Base-by-base conservation (phyloP, 805 yeast species). In the Yarrowia divulgata region DNA sequence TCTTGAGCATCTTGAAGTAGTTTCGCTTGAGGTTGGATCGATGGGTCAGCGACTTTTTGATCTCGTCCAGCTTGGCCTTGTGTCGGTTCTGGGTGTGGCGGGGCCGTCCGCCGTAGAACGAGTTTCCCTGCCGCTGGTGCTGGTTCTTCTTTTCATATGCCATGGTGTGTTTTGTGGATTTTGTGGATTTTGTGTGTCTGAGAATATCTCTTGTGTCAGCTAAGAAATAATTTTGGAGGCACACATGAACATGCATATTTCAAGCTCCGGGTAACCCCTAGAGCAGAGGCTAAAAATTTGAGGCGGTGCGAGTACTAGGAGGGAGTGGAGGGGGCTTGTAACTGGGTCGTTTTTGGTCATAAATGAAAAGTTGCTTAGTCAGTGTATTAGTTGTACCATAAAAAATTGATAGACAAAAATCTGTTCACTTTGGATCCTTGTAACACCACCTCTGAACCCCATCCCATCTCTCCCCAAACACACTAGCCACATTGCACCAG, bases 21-120 rank as follows among this genome's bases (percentile, higher is more conserved):
- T 86, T 87, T 77, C 88, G 90, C 81, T 91, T 86, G 72, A 93
- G 84, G 74, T 95, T 84, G 14, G 97, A 91, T 71, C 92, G 85
- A 75, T 92, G 96, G 0, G 86, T 84, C 72, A 93, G 83, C 13
- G 95, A 89, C 75, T 84, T 85, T 74, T 89, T 88, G 74, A 93
- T 93, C 71, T 92, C 97, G 68, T 85, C 84, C 18, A 80, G 50
- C 58, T 69, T 52, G 40, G 50, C 52, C 52, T 66, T 29, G 63
- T 66, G 69, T 9, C 60, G 49, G 63, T 49, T 66, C 57, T 63
- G 68, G 57, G 68, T 63, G 39, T 48, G 57, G 2, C 57, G 43
- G 39, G 68, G 68, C n/a, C 68, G 68, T 5, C 68, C 68, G 13
- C 66, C 66, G 48, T 63, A 48, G 37, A 63, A 63, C 14, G 68